These are phyloP conservation scores for Arabidopsis hybrid DNA, from an alignment of 441 rosid species.

Conservation along the genomic window DNA sequence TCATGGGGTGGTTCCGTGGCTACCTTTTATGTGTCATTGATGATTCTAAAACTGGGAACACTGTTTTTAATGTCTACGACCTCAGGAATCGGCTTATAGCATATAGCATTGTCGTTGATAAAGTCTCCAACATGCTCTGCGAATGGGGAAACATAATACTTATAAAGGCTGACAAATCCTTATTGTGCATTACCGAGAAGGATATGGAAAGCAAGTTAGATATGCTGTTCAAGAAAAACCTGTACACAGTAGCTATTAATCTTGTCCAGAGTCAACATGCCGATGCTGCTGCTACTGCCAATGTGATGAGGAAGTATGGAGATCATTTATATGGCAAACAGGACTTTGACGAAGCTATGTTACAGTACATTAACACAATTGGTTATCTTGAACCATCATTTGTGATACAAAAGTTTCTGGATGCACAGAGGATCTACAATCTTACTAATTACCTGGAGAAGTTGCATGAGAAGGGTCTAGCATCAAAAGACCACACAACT, in stretches of 20 bases:
- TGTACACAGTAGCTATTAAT: constrained; percentile 93
- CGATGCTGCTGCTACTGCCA: constrained; percentile 98
- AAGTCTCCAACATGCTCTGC: constrained; percentile 92
- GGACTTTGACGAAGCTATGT: constrained; percentile 97
- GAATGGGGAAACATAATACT: constrained; percentile 97
- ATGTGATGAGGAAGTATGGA: constrained; percentile 95
- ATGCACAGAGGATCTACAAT: constrained; percentile 97
- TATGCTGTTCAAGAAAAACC: constrained; percentile 98
- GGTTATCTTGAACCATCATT: constrained; percentile 99
- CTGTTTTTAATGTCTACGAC: constrained; percentile 86
- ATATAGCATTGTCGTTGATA: constrained; percentile 79
- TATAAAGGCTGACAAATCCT: constrained; percentile 72
- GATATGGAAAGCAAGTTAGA: constrained; percentile 99
- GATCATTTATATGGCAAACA: constrained; percentile 96
- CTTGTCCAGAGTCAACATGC: constrained; percentile 99
- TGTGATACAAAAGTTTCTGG: constrained; percentile 97
- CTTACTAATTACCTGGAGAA: constrained; percentile 96
- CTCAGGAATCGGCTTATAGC: constrained; percentile 93
- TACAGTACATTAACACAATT: constrained; percentile 89
- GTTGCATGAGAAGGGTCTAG: constrained; percentile 94
- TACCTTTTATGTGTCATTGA: constrained; percentile 88
- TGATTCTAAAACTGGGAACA: constrained; percentile 79
- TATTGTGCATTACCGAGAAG: constrained; percentile 87
- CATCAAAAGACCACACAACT: constrained; percentile 98
- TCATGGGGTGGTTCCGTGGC: constrained; percentile 95